Conservation (phyloP, 2,329 filamentous ascomycete species). For the Annulohypoxylon truncatum region DNA sequence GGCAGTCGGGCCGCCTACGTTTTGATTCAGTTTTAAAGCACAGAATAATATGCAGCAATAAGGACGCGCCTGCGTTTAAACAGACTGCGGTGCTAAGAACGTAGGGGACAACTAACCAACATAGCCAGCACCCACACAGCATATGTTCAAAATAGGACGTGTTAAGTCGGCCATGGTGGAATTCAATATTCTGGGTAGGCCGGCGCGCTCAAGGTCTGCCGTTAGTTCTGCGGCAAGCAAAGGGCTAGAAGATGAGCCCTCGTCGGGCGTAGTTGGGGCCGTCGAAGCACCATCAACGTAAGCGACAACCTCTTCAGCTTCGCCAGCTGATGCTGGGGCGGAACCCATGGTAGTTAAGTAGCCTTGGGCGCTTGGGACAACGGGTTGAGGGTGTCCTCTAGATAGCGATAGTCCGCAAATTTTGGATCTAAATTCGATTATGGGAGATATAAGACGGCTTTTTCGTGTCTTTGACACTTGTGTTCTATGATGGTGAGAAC, state of each 20-base stretch:
- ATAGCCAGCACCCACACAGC: constrained; percentile 49
- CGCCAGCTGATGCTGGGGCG: constrained; percentile 40
- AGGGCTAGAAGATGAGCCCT: constrained; percentile 57
- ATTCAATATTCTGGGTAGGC: constrained; percentile 14
- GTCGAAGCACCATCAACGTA: constrained; percentile 53
- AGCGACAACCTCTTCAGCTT: constrained; percentile 48
- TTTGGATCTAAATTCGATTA: background rate
- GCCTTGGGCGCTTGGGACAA: background rate
- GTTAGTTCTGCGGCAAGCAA: constrained; percentile 49
- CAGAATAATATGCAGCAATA: background rate
- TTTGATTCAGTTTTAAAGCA: constrained; percentile 4
- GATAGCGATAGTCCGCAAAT: background rate
- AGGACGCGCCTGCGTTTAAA: background rate
- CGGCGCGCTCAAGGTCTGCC: constrained; percentile 13
- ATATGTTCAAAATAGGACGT: constrained; percentile 54
- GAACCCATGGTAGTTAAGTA: constrained; percentile 35
- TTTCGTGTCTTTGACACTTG: background rate
- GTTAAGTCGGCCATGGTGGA: constrained; percentile 4
- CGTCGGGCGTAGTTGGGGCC: constrained; percentile 59
- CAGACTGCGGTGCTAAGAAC: background rate
- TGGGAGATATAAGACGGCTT: background rate
- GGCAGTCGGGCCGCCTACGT: constrained; percentile 74
- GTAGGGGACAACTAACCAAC: constrained; percentile 61
- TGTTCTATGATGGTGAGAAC: background rate
- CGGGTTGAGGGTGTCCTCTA: background rate